A percentile compares a stretch with the other conserved stretches of the same genome.
These are phyloP conservation scores for Thermomyces lanuginosus DNA, from an alignment of 2,329 filamentous ascomycete species.

Conservation along the genomic window DNA sequence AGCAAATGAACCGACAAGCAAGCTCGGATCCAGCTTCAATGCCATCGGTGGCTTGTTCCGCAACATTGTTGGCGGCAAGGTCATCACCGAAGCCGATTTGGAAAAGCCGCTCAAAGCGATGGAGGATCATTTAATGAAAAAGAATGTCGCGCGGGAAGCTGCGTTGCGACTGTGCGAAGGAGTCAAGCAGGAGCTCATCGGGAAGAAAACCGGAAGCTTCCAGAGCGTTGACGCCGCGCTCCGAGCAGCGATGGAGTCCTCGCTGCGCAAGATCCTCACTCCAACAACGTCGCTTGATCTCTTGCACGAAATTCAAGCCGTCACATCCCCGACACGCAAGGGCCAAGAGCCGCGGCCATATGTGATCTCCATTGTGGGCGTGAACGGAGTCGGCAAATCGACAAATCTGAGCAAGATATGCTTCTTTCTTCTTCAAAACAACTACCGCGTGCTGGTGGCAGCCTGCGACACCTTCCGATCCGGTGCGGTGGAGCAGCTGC, in stretches of 20 bases:
- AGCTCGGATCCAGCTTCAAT: conserved; percentile 65
- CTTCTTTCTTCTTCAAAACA: conserved; percentile 94
- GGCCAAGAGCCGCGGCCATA: conserved; percentile 62
- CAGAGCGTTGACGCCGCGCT: conserved; percentile 76
- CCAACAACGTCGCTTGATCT: conserved; percentile 90
- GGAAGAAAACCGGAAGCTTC: conserved; percentile 81
- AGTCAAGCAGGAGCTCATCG: conserved; percentile 76
- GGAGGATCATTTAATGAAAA: conserved; percentile 85
- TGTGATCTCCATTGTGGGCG: conserved; percentile 93
- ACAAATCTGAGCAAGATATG: conserved; percentile 97
- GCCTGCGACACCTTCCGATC: conserved; percentile 95
- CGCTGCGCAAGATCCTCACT: conserved; percentile 85
- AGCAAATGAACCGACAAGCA: conserved; percentile 36
- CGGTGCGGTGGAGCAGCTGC: conserved; percentile 89
- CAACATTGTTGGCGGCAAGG: conserved; percentile 90
- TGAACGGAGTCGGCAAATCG: conserved; percentile 96
- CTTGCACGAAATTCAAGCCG: conserved; percentile 74
- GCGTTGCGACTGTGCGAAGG: conserved; percentile 80
- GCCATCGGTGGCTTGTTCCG: conserved; percentile 79
- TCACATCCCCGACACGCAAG: conserved; percentile 49
- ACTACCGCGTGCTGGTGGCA: conserved; percentile 84
- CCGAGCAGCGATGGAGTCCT: conserved; percentile 74
- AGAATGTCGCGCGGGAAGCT: conserved; percentile 92
- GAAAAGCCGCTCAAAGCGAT: conserved; percentile 88
- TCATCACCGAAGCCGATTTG: conserved; percentile 71